Percentiles rank a stretch among this genome's conserved stretches.
phyloP scores from a whole-genome alignment of 2,329 filamentous ascomycete genomes.

The Phialocephala subalpina region DNA sequence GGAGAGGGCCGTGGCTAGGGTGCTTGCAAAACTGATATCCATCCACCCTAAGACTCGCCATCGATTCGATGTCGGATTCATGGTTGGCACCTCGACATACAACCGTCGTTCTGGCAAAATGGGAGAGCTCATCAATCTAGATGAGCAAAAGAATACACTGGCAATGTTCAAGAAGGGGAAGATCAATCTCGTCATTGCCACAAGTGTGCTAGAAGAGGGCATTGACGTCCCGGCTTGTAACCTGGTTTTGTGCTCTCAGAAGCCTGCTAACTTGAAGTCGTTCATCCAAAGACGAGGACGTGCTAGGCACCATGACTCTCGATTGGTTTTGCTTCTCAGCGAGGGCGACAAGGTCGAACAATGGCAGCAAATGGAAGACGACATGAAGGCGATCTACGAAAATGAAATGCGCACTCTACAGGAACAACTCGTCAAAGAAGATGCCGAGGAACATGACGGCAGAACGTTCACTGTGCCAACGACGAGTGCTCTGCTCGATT shows the following conservation, averaged over 20 bases:
- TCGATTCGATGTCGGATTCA: slow-evolving; percentile 59
- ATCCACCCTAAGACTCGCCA: slow-evolving; percentile 59
- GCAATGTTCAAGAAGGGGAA: slow-evolving; percentile 61
- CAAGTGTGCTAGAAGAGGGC: slow-evolving; percentile 69
- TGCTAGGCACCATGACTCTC: slow-evolving; percentile 65
- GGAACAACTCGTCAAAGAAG: slow-evolving; percentile 34
- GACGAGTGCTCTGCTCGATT: slow-evolving; percentile 71
- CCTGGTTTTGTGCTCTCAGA: slow-evolving; percentile 70
- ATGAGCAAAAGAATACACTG: slow-evolving; percentile 48
- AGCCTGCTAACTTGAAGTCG: slow-evolving; percentile 67
- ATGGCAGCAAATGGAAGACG: slow-evolving; percentile 73
- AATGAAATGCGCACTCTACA: slow-evolving; percentile 42
- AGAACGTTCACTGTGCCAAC: slow-evolving; percentile 50
- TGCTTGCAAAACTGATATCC: slow-evolving; percentile 57
- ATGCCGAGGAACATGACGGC: slow-evolving; percentile 44
- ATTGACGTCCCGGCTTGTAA: slow-evolving; percentile 72
- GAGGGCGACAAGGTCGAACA: slow-evolving; percentile 49
- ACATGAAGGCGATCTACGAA: slow-evolving; percentile 65
- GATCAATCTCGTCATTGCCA: slow-evolving; percentile 64
- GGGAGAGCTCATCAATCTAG: slow-evolving; percentile 46
- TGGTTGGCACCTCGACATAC: slow-evolving; percentile 61
- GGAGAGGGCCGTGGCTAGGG: slow-evolving; percentile 66
- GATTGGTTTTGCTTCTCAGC: slow-evolving; percentile 59
- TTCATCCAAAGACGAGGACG: slow-evolving; percentile 72
- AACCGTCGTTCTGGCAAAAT: slow-evolving; percentile 50